Evolutionary conservation across 2,329 filamentous ascomycete species (phyloP), one percentile per base, ranked within the genome.

Genomic region (Aspergillus sp.): DNA sequence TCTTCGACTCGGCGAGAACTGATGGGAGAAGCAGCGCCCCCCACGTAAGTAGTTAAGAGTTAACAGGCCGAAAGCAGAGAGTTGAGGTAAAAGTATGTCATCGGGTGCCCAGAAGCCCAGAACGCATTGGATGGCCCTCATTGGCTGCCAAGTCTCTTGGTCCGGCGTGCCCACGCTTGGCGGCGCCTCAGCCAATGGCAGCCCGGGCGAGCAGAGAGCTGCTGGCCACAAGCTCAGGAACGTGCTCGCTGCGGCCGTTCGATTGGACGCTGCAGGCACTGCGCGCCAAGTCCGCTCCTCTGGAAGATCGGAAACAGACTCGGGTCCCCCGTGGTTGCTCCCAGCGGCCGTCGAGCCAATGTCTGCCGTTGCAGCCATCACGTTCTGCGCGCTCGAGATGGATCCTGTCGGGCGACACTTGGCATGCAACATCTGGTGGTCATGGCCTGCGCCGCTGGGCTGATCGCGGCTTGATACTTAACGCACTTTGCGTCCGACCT

Each of bases 281-380:
- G 15, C 45, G 53, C 50, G 60, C 60, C 60, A 62, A 62, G 55
- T 58, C 58, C 58, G 60, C 60, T 57, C 53, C 53, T 56, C 41
- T 53, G 22, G 36, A n/a, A 41, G 4, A 6, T n/a, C 17, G 13
- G 4, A 30, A 8, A 1, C 26, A 30, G 26, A 11, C 26, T 30
- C 24, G 17, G 17, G 9, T 26, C 22, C 6, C 17, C 20, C 1
- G 6, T 13, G 41, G 15, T 24, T 11, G 26, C 20, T 18, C 9
- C 36, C 13, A 51, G 48, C 17, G 38, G 18, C 11, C 22, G 34
- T 51, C 8, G 34, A 48, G 44, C 56, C 43, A 58, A 61, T 62
- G 42, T 34, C 30, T 34, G 53, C 12, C 9, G 12, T n/a, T 12
- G 22, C 15, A 44, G 39, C 12, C 15, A 32, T 60, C 60, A 62